These are phyloP conservation scores for Pseudocercospora fijiensis DNA, from an alignment of 2,329 filamentous ascomycete species.

Conservation along the genomic window DNA sequence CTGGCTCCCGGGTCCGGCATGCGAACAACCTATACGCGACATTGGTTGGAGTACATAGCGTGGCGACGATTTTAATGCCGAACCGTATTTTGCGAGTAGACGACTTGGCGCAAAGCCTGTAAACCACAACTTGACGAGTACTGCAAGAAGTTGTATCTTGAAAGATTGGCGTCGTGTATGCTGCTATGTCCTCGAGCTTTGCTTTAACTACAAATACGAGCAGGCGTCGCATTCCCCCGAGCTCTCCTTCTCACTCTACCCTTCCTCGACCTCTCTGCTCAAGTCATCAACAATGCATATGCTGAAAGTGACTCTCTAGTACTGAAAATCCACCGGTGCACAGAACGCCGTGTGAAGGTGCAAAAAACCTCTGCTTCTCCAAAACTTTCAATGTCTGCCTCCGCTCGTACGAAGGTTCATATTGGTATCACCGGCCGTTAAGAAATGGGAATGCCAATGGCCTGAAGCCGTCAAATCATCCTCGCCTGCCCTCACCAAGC, in stretches of 20 bases:
- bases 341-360: slow-evolving; percentile 9
- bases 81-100: slow-evolving; percentile 11
- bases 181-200: slow-evolving; percentile 9
- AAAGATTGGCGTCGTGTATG: slow-evolving; percentile 3
- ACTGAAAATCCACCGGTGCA: slow-evolving; percentile 7
- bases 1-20: slow-evolving; percentile 16
- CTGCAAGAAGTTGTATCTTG: neutral
- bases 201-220: slow-evolving; percentile 19
- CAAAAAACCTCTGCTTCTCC: slow-evolving; percentile 6
- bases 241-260: slow-evolving; percentile 5
- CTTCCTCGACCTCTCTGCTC: slow-evolving; percentile 6
- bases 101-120: neutral
- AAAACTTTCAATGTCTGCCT: slow-evolving; percentile 22
- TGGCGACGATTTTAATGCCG: slow-evolving; percentile 17
- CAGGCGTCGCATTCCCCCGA: slow-evolving; percentile 11
- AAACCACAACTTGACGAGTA: neutral
- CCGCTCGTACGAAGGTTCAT: slow-evolving; percentile 17
- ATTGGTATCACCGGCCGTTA: slow-evolving; percentile 30
- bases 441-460: slow-evolving; percentile 17
- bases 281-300: slow-evolving; percentile 19
- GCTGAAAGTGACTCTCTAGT: slow-evolving; percentile 19
- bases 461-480: slow-evolving; percentile 25
- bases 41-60: slow-evolving; percentile 11
- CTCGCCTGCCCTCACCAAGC: slow-evolving; percentile 19
- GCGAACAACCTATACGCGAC: slow-evolving; percentile 9